phyloP scores from a whole-genome alignment of 305 asterid species.

The Monarda citriodora region DNA sequence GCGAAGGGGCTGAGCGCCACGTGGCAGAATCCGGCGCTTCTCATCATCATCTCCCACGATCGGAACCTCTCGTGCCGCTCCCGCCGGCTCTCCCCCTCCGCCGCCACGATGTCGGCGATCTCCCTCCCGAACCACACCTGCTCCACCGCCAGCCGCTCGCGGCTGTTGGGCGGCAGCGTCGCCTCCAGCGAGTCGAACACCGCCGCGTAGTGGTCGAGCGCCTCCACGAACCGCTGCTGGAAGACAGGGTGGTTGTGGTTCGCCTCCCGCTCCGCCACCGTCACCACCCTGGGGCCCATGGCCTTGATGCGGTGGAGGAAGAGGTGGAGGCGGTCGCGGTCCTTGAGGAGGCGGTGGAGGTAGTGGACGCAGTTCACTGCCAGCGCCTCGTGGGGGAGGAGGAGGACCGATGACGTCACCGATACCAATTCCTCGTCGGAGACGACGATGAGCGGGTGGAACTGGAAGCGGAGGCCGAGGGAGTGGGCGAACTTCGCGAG shows the following conservation, averaged over 20 bases:
- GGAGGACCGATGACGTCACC: slow-evolving; percentile 29
- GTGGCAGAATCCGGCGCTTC: slow-evolving; percentile 62
- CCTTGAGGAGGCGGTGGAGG: slow-evolving; percentile 65
- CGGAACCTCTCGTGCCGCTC: slow-evolving; percentile 85
- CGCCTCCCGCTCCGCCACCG: slow-evolving; percentile 89
- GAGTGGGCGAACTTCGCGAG: slow-evolving; percentile 85
- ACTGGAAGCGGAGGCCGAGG: slow-evolving; percentile 74
- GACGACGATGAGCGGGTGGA: slow-evolving; percentile 59
- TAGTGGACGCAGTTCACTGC: slow-evolving; percentile 84
- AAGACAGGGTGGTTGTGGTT: slow-evolving; percentile 81
- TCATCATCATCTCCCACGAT: slow-evolving; percentile 79
- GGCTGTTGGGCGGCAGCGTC: slow-evolving; percentile 84
- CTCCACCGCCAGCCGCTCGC: slow-evolving; percentile 81
- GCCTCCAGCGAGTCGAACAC: slow-evolving; percentile 93
- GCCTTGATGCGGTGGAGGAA: slow-evolving; percentile 65
- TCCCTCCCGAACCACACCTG: slow-evolving; percentile 92
- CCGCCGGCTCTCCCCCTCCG: slow-evolving; percentile 58
- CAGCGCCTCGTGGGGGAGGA: slow-evolving; percentile 75
- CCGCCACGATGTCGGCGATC: slow-evolving; percentile 72
- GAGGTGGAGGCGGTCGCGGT: slow-evolving; percentile 62
- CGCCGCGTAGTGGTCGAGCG: slow-evolving; percentile 82
- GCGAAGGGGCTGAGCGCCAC: slow-evolving; percentile 82
- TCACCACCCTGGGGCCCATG: slow-evolving; percentile 63
- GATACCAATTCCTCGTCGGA: slow-evolving; percentile 46
- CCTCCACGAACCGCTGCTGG: slow-evolving; percentile 77